These are phyloP conservation scores for Carpinus fangiana DNA, from an alignment of 306 rosid species.

Conservation along the genomic window DNA sequence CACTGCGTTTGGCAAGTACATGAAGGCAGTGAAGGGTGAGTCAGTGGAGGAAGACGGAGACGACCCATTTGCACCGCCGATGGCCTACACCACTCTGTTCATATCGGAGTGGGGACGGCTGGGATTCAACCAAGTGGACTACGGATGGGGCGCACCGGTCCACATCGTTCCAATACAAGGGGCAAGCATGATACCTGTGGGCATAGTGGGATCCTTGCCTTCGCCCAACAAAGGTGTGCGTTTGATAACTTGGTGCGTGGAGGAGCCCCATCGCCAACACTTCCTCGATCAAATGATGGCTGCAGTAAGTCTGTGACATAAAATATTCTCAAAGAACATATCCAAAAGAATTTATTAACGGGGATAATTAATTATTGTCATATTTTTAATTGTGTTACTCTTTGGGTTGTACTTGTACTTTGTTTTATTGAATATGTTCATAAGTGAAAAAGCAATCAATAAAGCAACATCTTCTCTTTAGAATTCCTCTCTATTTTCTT, in stretches of 20 bases:
- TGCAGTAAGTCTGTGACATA: background rate
- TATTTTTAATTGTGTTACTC: too few species aligned
- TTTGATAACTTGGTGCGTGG: slow-evolving; percentile 71
- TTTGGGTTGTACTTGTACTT: too few species aligned
- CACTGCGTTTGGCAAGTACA: slow-evolving; percentile 45
- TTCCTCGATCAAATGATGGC: slow-evolving; percentile 40
- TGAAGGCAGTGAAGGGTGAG: slow-evolving; percentile 27
- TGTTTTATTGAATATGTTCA: too few species aligned
- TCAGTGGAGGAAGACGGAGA: slow-evolving; percentile 14
- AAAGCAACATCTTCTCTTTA: too few species aligned
- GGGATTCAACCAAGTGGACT: slow-evolving; percentile 72
- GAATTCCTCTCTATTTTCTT: too few species aligned
- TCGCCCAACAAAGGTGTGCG: slow-evolving; percentile 55
- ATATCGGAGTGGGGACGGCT: slow-evolving; percentile 80
- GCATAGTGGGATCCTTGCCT: slow-evolving; percentile 51
- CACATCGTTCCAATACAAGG: slow-evolving; percentile 67
- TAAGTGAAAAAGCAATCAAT: too few species aligned
- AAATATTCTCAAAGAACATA: too few species aligned
- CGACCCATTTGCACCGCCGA: slow-evolving; percentile 63
- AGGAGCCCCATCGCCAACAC: slow-evolving; percentile 41
- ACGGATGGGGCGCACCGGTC: slow-evolving; percentile 64
- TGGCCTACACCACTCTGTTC: slow-evolving; percentile 51
- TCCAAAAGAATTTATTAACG: too few species aligned
- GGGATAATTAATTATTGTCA: too few species aligned
- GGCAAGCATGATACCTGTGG: slow-evolving; percentile 55